Evolutionary conservation across 2,329 filamentous ascomycete genomes (phyloP).

Genomic region (Xylaria sp.): DNA sequence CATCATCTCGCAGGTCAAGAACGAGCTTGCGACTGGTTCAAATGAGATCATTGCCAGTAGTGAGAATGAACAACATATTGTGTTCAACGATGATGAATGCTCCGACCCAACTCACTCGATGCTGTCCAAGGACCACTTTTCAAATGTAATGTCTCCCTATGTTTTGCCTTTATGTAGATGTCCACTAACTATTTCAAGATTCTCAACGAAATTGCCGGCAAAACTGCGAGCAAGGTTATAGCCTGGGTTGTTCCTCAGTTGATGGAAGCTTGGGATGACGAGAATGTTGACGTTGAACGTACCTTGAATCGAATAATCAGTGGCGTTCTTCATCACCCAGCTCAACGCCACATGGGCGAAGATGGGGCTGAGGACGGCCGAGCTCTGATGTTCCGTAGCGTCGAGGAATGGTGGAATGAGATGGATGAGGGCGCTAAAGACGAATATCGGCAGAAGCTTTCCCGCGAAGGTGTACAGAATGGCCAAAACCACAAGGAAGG

Average conservation of each 20-base stretch:
- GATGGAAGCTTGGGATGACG: constrained; percentile 88
- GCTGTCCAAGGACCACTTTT: constrained; percentile 96
- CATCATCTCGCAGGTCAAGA: constrained; percentile 86
- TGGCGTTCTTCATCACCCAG: constrained; percentile 89
- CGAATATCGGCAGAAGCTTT: constrained; percentile 78
- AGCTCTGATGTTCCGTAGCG: constrained; percentile 78
- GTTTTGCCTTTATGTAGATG: neutral
- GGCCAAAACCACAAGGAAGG: constrained; percentile 89
- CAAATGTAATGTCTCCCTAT: constrained; percentile 67
- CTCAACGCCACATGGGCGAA: constrained; percentile 75
- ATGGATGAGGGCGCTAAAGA: constrained; percentile 72
- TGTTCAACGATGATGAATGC: constrained; percentile 81
- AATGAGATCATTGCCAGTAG: constrained; percentile 89
- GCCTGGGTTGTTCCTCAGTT: constrained; percentile 90
- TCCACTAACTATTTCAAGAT: constrained; percentile 56
- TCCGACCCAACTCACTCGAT: constrained; percentile 93
- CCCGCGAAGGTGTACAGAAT: constrained; percentile 78
- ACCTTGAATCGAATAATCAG: constrained; percentile 80
- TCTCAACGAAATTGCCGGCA: constrained; percentile 88
- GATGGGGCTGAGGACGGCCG: constrained; percentile 80
- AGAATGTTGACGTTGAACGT: constrained; percentile 73
- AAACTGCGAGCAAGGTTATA: constrained; percentile 80
- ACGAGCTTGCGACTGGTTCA: constrained; percentile 85
- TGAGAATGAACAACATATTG: constrained; percentile 83
- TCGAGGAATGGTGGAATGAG: constrained; percentile 84